These are phyloP conservation scores for Podospora australis DNA, from an alignment of 495 filamentous ascomycete genomes.

Conservation along the genomic window DNA sequence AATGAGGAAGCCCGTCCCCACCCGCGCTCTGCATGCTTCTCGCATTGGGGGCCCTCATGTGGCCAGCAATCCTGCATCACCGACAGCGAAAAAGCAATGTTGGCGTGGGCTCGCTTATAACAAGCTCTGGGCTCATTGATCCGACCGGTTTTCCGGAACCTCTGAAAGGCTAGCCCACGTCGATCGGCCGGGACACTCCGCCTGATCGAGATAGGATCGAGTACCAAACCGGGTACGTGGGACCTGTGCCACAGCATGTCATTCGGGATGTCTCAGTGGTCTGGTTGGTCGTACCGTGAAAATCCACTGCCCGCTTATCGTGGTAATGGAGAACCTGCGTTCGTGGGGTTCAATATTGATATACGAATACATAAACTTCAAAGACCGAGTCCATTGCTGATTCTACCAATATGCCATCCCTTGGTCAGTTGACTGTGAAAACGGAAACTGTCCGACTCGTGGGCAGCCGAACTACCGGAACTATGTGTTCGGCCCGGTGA, in stretches of 20 bases:
- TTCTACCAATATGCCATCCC: too few relatives aligned
- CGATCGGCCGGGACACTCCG: conserved; percentile 17
- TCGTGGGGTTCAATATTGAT: too few relatives aligned
- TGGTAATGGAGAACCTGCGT: too few relatives aligned
- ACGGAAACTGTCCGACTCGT: too few relatives aligned
- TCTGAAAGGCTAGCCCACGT: background rate
- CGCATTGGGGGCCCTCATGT: background rate
- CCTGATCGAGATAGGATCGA: conserved; percentile 27
- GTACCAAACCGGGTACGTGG: conserved; percentile 19
- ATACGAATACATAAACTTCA: too few relatives aligned
- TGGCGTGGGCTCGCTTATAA: background rate
- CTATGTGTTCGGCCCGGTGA: too few relatives aligned
- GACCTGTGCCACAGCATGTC: conserved; percentile 10
- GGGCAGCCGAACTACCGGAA: too few relatives aligned
- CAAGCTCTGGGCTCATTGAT: conserved; percentile 16
- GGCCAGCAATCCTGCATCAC: background rate
- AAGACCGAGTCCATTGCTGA: too few relatives aligned
- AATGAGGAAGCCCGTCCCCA: too few relatives aligned
- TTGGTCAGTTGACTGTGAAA: too few relatives aligned
- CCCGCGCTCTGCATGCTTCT: too few relatives aligned
- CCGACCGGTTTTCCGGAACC: conserved; percentile 20
- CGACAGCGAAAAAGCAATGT: background rate
- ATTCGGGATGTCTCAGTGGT: background rate
- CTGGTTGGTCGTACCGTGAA: background rate
- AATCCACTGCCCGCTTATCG: too few relatives aligned